Evolutionary conservation across 1,284 basidiomycete species (phyloP).

Genomic region (Ganoderma leucocontextum): DNA sequence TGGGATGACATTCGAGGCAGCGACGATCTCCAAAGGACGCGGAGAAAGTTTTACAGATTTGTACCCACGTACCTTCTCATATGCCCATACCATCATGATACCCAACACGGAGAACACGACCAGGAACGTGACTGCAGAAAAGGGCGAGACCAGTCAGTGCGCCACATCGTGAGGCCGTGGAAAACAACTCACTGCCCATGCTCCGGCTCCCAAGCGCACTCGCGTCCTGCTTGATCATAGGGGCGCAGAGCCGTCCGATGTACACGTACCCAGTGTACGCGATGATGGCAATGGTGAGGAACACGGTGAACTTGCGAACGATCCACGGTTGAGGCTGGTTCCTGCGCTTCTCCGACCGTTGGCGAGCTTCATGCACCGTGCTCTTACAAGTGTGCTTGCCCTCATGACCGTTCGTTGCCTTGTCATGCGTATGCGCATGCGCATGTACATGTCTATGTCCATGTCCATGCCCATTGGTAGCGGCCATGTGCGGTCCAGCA

Average conservation of each 20-base stretch:
- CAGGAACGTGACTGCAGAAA: slow-evolving; percentile 61
- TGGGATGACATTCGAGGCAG: not conserved
- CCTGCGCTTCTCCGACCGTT: slow-evolving; percentile 50
- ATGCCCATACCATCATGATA: slow-evolving; percentile 79
- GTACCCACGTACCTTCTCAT: slow-evolving; percentile 59
- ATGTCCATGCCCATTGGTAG: slow-evolving; percentile 21
- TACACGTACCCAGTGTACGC: slow-evolving; percentile 76
- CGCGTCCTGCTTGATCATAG: slow-evolving; percentile 59
- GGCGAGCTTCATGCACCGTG: slow-evolving; percentile 53
- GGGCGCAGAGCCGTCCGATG: slow-evolving; percentile 69
- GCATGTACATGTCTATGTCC: not conserved
- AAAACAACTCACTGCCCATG: slow-evolving; percentile 62
- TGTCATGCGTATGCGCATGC: not conserved
- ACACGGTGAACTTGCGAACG: slow-evolving; percentile 64
- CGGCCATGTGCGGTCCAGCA: not conserved
- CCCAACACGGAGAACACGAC: slow-evolving; percentile 66
- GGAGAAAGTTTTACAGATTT: not conserved
- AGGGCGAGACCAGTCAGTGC: slow-evolving; percentile 4
- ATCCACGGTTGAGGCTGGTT: slow-evolving; percentile 68
- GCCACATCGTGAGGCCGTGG: not conserved
- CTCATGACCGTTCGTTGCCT: slow-evolving; percentile 16
- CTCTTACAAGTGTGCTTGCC: slow-evolving; percentile 39
- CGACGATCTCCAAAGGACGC: not conserved
- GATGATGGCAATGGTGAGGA: slow-evolving; percentile 60
- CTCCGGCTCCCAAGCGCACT: slow-evolving; percentile 53